Evolutionary conservation across 768 basidiomycete species (phyloP), one percentile per base, ranked within the genome.

Genomic region (Tricholoma hemisulphureum): DNA sequence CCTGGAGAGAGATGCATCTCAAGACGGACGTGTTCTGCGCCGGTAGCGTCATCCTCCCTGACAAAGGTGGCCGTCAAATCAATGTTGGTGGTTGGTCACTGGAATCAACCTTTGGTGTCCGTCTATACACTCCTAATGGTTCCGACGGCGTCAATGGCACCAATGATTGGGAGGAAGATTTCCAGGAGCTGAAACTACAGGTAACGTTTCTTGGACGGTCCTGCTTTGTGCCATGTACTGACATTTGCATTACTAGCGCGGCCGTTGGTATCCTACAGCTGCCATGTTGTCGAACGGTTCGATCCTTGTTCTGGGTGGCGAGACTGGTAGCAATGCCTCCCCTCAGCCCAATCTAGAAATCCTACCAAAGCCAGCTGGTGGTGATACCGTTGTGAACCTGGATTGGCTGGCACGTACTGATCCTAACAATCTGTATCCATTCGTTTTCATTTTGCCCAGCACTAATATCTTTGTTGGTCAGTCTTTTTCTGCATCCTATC

Each of bases 1-100:
- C 88, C 6, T 93, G 88, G 88, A 86, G 89, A 35, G 78, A 78
- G 59, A 89, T 92, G 87, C 85, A 91, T 58, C 72, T 90, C 62
- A 77, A 89, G 71, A 78, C 87, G 9, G 88, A 93, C 62, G 88
- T 92, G 10, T 93, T 93, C 76, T 92, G 91, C 66, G 84, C 90
- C 3, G 91, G 75, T 9, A 82, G 83, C 43, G 74, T 93, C 45
- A 81, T 89, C 31, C 81, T 92, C 31, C 91, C 91, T 1, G 91
- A 92, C 66, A 87, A 85, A 59, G 84, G 72, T 14, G 91, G 76
- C 2, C 81, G 88, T 45, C 79, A 83, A 58, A 77, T 88, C 67
- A 85, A 86, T 58, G 79, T 88, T 46, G 85, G 86, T 48, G 87
- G 87, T 24, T 80, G 90, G 90, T 88, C 88, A 16, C 72, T 82